Conservation (phyloP, 768 basidiomycete species). For the Mrakia hoshinonis region DNA sequence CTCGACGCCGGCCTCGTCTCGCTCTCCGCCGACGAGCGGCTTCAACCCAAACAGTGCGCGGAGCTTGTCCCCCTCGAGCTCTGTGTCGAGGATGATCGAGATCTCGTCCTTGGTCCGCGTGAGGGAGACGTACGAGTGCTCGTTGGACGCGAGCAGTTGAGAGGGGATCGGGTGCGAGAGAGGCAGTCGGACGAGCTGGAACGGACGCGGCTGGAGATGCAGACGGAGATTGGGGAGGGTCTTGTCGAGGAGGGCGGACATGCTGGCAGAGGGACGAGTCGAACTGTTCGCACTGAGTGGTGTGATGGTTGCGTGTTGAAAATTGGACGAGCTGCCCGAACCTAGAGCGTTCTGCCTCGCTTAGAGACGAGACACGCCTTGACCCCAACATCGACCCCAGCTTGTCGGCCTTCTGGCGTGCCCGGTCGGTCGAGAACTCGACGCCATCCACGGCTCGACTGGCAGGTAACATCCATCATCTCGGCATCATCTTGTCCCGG, state of each 20-base stretch:
- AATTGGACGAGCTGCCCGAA: no score
- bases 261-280: background rate
- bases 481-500: no score
- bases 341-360: no score
- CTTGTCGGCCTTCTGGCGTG: no score
- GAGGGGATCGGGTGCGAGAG: background rate
- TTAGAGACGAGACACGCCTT: no score
- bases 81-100: slow-evolving; percentile 43
- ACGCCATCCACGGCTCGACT: no score
- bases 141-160: slow-evolving; percentile 23
- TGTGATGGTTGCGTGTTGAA: no score
- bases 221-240: background rate
- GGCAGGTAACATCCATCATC: no score
- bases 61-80: slow-evolving; percentile 31
- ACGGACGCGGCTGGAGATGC: background rate
- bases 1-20: slow-evolving; percentile 31
- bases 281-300: no score
- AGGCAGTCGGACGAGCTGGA: slow-evolving; percentile 15
- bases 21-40: slow-evolving; percentile 42
- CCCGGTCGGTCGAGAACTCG: no score
- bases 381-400: no score
- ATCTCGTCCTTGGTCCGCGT: slow-evolving; percentile 57
- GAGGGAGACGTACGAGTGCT: slow-evolving; percentile 48
- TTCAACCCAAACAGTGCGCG: slow-evolving; percentile 43
- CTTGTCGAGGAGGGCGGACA: background rate